Percentiles rank a stretch among this genome's conserved stretches.
Conservation (phyloP, 208 protist genomes). For the Herpetomonas muscarum region DNA sequence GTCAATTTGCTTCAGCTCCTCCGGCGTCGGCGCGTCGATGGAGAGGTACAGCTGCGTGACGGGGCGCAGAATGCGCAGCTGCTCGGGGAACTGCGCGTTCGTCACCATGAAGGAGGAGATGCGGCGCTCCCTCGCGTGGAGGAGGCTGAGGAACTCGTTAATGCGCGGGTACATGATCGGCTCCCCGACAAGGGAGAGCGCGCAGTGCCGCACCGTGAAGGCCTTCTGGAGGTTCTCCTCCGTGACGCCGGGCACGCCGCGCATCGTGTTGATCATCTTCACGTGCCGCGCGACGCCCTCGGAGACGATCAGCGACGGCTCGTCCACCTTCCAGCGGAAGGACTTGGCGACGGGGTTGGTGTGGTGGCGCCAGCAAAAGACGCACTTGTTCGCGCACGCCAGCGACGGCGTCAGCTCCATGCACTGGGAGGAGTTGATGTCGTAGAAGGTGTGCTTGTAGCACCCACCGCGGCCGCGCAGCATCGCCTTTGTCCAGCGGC, state of each 20-base stretch:
- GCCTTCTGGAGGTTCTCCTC: slow-evolving; percentile 80
- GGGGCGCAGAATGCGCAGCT: slow-evolving; percentile 66
- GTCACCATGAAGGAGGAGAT: slow-evolving; percentile 96
- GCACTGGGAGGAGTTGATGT: slow-evolving; percentile 94
- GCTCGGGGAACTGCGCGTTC: slow-evolving; percentile 91
- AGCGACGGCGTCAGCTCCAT: slow-evolving; percentile 97
- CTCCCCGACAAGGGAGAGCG: slow-evolving; percentile 95
- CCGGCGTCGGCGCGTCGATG: slow-evolving; percentile 90
- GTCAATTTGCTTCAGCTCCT: slow-evolving; percentile 89
- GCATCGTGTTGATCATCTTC: slow-evolving; percentile 87
- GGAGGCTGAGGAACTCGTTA: slow-evolving; percentile 84
- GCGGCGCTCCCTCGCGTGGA: slow-evolving; percentile 50
- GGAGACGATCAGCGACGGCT: slow-evolving; percentile 75
- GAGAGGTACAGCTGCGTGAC: slow-evolving; percentile 95
- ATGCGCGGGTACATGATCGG: slow-evolving; percentile 97
- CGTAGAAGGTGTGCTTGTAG: slow-evolving; percentile 98
- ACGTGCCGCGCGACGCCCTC: slow-evolving; percentile 70
- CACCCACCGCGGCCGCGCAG: slow-evolving; percentile 95
- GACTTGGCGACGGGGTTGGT: slow-evolving; percentile 90
- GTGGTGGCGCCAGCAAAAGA: slow-evolving; percentile 96
- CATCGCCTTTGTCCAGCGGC: slow-evolving; percentile 97
- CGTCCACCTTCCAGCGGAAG: slow-evolving; percentile 92
- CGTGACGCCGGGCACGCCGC: slow-evolving; percentile 91
- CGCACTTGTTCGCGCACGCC: slow-evolving; percentile 96
- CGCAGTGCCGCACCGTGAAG: slow-evolving; percentile 86